Evolutionary conservation across 805 yeast species (phyloP), one percentile per base, ranked within the genome.

Genomic region (Blastobotrys chiropterorum): DNA sequence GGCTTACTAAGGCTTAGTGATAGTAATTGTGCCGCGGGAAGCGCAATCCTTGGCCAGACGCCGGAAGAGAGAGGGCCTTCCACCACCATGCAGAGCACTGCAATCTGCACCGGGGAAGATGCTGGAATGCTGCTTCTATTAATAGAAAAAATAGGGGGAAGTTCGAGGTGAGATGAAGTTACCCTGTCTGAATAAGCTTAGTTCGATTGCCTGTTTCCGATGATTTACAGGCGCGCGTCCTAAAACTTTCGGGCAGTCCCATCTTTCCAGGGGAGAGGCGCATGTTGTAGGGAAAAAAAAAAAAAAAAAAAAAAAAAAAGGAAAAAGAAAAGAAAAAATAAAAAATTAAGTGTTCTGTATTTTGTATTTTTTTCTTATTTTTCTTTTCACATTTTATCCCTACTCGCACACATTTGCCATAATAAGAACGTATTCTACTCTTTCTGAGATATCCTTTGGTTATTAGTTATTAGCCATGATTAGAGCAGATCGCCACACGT

Each of bases 401-500:
- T 26, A 26, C 5, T 26, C 34, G 11, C 34, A 26, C 34, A 26
- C 34, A 26, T 26, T 26, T 11, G 34, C 34, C 34, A 6, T 26
- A 6, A 26, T 26, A 6, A 6, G 5, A 26, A 6, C 11, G 5
- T 26, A 26, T 26, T 26, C 11, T 26, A 26, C 11, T 26, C 11
- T 26, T 11, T 26, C 34, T 26, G 11, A 11, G 34, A 26, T 26
- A 26, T n/a, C n/a, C n/a, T 26, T 26, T 26, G 11, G 5, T 11
- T 26, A 26, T 26, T 26, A 5, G 34, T 26, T 26, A 5, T 5
- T 11, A 26, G n/a, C 34, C 34, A 46, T 46, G 48, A 46, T 46
- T 13, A 44, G 45, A 16, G 44, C 58, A n/a, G 65, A 62, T 20
- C 42, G 72, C 30, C 67, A 65, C 55, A 72, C 77, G 13, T 79